Evolutionary conservation across 2,329 filamentous ascomycete genomes (phyloP).

Genomic region (Oidium heveae): DNA sequence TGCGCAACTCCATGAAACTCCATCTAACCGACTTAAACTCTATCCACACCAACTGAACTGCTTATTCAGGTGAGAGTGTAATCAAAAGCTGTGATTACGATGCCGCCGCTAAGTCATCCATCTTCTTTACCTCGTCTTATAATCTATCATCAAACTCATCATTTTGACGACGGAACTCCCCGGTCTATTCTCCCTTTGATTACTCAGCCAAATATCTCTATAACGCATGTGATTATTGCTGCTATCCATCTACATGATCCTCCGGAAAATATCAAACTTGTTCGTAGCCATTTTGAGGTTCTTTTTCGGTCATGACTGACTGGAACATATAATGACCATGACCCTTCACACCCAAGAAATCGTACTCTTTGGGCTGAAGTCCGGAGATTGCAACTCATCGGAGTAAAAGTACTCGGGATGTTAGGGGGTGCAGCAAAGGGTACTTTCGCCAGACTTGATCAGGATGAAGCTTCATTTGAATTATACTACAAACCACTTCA

Average conservation of each 20-base stretch:
- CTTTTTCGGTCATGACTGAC: constrained; percentile 16
- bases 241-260: constrained; percentile 59
- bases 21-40: too few relatives aligned
- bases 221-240: constrained; percentile 67
- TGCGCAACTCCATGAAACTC: too few relatives aligned
- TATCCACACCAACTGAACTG: too few relatives aligned
- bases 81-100: too few relatives aligned
- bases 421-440: constrained; percentile 64
- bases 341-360: constrained; percentile 40
- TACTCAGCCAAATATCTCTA: constrained; percentile 24
- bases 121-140: constrained; percentile 16
- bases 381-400: constrained; percentile 40
- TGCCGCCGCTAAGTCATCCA: too few relatives aligned
- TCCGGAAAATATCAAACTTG: constrained; percentile 21
- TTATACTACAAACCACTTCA: constrained; percentile 44
- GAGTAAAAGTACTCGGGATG: constrained; percentile 66
- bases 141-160: constrained; percentile 40
- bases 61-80: too few relatives aligned
- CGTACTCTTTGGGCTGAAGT: constrained; percentile 58
- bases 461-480: constrained; percentile 40
- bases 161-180: constrained; percentile 24
- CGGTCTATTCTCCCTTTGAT: constrained; percentile 31
- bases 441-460: constrained; percentile 33
- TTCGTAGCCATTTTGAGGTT: constrained; percentile 19
- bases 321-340: constrained; percentile 40